Percentiles rank a stretch among this genome's conserved stretches.
Conservation (phyloP, 2,329 filamentous ascomycete genomes). For the Didymella exigua region DNA sequence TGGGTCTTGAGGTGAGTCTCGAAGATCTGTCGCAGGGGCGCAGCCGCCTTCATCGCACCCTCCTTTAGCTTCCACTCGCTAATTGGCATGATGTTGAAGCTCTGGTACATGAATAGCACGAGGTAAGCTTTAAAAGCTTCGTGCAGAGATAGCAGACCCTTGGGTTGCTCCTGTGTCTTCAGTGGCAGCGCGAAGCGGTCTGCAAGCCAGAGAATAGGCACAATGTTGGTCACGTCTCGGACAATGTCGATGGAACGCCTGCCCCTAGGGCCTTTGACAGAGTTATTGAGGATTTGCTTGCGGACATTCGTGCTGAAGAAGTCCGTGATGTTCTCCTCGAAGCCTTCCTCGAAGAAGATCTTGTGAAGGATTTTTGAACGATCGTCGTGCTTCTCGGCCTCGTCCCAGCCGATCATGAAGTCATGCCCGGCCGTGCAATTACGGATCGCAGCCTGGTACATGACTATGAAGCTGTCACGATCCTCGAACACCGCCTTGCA, state of each 20-base stretch:
- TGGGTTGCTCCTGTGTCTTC: constrained; percentile 65
- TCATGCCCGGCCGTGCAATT: constrained; percentile 60
- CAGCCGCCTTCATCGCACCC: constrained; percentile 57
- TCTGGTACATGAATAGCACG: constrained; percentile 66
- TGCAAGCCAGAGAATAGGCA: constrained; percentile 67
- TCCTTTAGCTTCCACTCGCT: constrained; percentile 58
- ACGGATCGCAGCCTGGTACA: constrained; percentile 66
- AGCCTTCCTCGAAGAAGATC: constrained; percentile 64
- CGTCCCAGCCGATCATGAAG: constrained; percentile 59
- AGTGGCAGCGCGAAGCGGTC: constrained; percentile 70
- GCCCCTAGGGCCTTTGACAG: constrained; percentile 52
- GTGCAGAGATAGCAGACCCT: constrained; percentile 58
- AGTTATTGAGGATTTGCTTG: constrained; percentile 55
- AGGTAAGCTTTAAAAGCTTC: constrained; percentile 62
- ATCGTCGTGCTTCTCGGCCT: constrained; percentile 46
- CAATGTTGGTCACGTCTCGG: constrained; percentile 71
- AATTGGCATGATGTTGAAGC: constrained; percentile 58
- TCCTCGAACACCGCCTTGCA: constrained; percentile 59
- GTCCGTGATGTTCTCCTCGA: constrained; percentile 70
- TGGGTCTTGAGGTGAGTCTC: constrained; percentile 68
- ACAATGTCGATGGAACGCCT: constrained; percentile 60
- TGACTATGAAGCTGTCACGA: constrained; percentile 55
- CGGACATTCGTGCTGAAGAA: constrained; percentile 59
- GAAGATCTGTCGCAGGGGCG: constrained; percentile 70
- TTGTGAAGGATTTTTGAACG: constrained; percentile 52